Evolutionary conservation across 768 basidiomycete species (phyloP).

Genomic region (Rhodotorula diobovata): DNA sequence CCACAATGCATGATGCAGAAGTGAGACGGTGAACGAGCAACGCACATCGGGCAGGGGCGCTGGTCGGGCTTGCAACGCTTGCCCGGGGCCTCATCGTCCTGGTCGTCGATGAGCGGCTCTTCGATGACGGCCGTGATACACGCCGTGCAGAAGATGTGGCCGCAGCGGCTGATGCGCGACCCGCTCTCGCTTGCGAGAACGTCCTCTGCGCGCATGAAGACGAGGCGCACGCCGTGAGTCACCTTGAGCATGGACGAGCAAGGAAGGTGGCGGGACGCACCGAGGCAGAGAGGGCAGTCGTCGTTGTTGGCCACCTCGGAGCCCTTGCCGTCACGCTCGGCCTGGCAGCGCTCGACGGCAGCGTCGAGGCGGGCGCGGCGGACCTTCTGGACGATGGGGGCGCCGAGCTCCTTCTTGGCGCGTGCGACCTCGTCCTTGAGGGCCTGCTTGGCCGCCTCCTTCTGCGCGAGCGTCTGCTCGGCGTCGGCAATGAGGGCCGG

Average conservation of each 20-base stretch:
- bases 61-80: slow-evolving; percentile 51
- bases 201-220: not conserved
- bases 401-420: slow-evolving; percentile 16
- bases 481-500: slow-evolving; percentile 59
- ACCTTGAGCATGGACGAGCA: not conserved
- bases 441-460: slow-evolving; percentile 45
- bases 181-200: not conserved
- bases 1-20: too few relatives aligned
- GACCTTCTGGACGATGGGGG: slow-evolving; percentile 17
- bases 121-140: slow-evolving; percentile 48
- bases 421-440: slow-evolving; percentile 45
- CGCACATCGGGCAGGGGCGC: slow-evolving; percentile 56
- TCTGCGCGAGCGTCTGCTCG: slow-evolving; percentile 18
- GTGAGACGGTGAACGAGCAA: not conserved
- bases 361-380: slow-evolving; percentile 26
- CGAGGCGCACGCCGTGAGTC: too few relatives aligned
- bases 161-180: slow-evolving; percentile 55
- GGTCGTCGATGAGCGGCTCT: slow-evolving; percentile 48
- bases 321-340: slow-evolving; percentile 54
- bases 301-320: slow-evolving; percentile 53
- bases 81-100: slow-evolving; percentile 39
- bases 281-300: slow-evolving; percentile 57
- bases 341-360: slow-evolving; percentile 52
- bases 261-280: not conserved
- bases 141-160: slow-evolving; percentile 61